A percentile compares a stretch with the other conserved stretches of the same genome.
phyloP scores from a whole-genome alignment of 1,139 yeast species.

The Hanseniaspora gamundiae region DNA sequence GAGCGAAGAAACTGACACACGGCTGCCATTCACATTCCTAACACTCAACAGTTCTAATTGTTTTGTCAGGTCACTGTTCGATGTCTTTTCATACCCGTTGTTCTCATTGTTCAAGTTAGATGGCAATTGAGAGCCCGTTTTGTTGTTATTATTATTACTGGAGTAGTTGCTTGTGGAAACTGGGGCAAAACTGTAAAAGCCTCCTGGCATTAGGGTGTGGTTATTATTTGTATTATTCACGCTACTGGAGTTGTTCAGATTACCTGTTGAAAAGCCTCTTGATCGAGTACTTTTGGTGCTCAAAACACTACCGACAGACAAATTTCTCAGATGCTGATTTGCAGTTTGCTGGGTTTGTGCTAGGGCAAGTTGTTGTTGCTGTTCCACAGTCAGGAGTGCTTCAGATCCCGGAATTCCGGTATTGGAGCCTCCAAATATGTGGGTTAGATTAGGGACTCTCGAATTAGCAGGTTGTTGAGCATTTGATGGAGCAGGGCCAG shows the following conservation, averaged over 20 bases:
- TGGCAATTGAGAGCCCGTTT: too few relatives aligned
- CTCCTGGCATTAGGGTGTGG: conserved; percentile 6
- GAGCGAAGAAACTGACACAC: too few relatives aligned
- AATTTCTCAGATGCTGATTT: conserved; percentile 20
- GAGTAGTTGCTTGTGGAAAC: background rate
- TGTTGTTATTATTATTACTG: too few relatives aligned
- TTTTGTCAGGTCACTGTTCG: too few relatives aligned
- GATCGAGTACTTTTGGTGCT: conserved; percentile 16
- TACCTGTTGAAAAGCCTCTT: conserved; percentile 13
- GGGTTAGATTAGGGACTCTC: conserved; percentile 16
- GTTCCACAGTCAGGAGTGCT: conserved; percentile 1
- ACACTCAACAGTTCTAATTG: too few relatives aligned
- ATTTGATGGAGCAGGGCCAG: conserved; percentile 1
- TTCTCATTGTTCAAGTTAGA: too few relatives aligned
- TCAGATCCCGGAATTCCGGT: background rate
- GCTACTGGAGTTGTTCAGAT: conserved; percentile 5
- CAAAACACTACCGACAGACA: conserved; percentile 22
- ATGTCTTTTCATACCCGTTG: too few relatives aligned
- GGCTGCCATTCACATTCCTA: too few relatives aligned
- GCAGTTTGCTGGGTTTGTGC: conserved; percentile 3
- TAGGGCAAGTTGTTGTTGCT: conserved; percentile 3
- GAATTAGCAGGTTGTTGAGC: conserved; percentile 13
- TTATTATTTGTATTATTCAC: background rate
- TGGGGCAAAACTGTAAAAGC: conserved; percentile 2
- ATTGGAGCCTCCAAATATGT: conserved; percentile 11